Conservation (phyloP, 371 early-diverging fungal species). For the Sporodiniella umbellata region DNA sequence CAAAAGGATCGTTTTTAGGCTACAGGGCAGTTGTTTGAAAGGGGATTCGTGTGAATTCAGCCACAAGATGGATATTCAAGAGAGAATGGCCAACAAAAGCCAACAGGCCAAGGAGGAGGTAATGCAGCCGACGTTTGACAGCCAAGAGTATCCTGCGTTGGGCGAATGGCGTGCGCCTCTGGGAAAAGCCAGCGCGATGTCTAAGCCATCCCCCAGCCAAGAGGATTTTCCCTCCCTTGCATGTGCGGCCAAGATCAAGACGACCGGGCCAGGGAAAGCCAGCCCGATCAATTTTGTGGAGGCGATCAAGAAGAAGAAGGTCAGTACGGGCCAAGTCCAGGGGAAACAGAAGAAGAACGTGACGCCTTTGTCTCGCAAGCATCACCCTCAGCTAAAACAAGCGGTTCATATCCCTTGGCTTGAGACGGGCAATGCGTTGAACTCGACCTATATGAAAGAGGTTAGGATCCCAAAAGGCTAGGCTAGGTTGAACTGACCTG, state of each 20-base stretch:
- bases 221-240: slow-evolving; percentile 42
- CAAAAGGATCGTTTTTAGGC: too few species aligned
- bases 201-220: background rate
- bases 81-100: slow-evolving; percentile 33
- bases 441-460: slow-evolving; percentile 44
- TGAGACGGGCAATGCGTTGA: slow-evolving; percentile 49
- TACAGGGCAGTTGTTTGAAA: slow-evolving; percentile 67
- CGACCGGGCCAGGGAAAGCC: too few species aligned
- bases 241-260: slow-evolving; percentile 22
- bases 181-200: too few species aligned
- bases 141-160: too few species aligned
- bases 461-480: slow-evolving; percentile 15
- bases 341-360: too few species aligned
- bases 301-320: slow-evolving; percentile 34
- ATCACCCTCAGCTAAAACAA: slow-evolving; percentile 19
- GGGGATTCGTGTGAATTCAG: slow-evolving; percentile 70
- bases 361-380: too few species aligned
- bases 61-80: slow-evolving; percentile 47
- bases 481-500: too few species aligned
- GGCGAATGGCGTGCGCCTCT: too few species aligned
- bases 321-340: too few species aligned
- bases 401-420: slow-evolving; percentile 57
- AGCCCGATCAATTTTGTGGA: slow-evolving; percentile 42
- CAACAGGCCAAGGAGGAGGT: too few species aligned
- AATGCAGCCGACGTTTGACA: too few species aligned